A percentile compares a stretch with the other conserved stretches of the same genome.
Conservation (phyloP, 805 yeast species). For the Wickerhamomyces queroliae region DNA sequence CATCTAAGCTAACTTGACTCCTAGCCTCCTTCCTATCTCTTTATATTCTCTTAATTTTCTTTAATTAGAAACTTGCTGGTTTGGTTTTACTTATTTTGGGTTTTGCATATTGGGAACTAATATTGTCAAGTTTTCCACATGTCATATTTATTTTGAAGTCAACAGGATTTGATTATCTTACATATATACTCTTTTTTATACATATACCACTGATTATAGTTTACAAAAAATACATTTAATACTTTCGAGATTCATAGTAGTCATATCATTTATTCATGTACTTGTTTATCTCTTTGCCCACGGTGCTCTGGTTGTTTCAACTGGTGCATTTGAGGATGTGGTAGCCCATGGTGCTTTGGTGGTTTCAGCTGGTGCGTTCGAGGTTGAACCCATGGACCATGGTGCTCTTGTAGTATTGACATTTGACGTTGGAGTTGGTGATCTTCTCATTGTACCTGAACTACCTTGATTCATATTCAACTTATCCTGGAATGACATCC, state of each 20-base stretch:
- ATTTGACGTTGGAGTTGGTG: conserved; percentile 2
- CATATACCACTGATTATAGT: no score
- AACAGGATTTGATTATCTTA: neutral
- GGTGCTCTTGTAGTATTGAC: conserved; percentile 9
- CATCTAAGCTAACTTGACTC: conserved; percentile 2
- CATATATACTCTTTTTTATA: no score
- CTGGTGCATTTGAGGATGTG: neutral
- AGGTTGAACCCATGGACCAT: conserved; percentile 7
- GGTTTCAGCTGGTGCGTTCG: neutral
- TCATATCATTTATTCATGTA: neutral
- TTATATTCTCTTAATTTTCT: no score
- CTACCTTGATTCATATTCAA: neutral
- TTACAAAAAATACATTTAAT: no score
- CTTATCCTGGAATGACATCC: neutral
- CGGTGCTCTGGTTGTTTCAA: conserved; percentile 14
- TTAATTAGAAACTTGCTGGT: no score
- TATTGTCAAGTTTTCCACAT: neutral
- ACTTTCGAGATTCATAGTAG: conserved; percentile 5
- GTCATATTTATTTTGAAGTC: neutral
- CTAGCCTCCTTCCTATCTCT: no score
- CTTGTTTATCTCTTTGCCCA: conserved; percentile 11
- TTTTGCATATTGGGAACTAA: no score
- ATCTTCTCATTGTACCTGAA: neutral
- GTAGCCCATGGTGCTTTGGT: conserved; percentile 18
- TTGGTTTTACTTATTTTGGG: no score